Conservation (phyloP, 768 basidiomycete species). For the Cubamyces sp. region DNA sequence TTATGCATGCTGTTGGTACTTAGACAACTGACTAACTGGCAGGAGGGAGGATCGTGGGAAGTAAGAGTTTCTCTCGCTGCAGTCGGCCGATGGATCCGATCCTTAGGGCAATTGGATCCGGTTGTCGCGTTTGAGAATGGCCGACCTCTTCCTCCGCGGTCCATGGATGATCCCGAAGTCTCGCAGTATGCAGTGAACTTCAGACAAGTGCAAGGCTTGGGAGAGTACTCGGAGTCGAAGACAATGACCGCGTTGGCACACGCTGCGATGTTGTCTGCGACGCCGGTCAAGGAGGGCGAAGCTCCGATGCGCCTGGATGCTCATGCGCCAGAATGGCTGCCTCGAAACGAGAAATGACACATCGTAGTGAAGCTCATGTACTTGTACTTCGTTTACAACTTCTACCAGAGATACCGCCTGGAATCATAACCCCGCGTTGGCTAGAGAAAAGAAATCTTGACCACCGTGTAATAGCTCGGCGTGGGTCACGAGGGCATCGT, state of each 20-base stretch:
- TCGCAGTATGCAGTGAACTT: conserved; percentile 20
- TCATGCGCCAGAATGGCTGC: conserved; percentile 38
- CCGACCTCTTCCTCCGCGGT: conserved; percentile 43
- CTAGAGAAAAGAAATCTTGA: too few relatives aligned
- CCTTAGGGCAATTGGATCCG: conserved; percentile 51
- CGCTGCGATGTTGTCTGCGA: conserved; percentile 46
- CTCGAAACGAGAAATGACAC: conserved; percentile 3
- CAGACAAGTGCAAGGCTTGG: not conserved
- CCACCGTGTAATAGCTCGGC: too few relatives aligned
- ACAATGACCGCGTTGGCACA: conserved; percentile 49
- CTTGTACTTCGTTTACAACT: not conserved
- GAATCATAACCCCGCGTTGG: too few relatives aligned
- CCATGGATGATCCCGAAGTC: conserved; percentile 43
- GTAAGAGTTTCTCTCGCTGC: conserved; percentile 62
- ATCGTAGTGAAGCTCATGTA: not conserved
- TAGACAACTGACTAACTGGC: not conserved
- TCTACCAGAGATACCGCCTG: too few relatives aligned
- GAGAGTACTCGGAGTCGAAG: conserved; percentile 3
- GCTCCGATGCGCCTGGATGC: conserved; percentile 41
- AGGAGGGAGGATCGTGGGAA: conserved; percentile 67
- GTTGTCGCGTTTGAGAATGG: conserved; percentile 46
- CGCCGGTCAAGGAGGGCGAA: conserved; percentile 46
- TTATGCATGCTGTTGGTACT: too few relatives aligned
- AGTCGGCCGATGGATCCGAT: conserved; percentile 60
- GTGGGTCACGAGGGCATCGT: not conserved